Evolutionary conservation across 192 early-diverging fungal genomes (phyloP), one percentile per base, ranked within the genome.

Genomic region (Gaertneriomyces semiglobifer): DNA sequence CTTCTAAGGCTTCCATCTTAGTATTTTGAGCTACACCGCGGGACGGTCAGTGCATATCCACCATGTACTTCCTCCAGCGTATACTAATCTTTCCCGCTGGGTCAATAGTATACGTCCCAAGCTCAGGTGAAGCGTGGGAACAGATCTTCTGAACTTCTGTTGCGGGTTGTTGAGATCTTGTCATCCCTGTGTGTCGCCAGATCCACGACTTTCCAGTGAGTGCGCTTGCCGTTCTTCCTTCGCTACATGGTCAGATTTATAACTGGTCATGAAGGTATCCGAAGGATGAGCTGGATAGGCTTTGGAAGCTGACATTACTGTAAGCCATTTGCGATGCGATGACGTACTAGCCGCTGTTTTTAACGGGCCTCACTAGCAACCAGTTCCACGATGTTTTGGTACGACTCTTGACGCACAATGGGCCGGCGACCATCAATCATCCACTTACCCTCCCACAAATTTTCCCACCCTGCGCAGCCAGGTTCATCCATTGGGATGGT

Each of bases 21-120:
- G 77, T 83, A 98, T 73, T 92, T 97, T 85, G 97, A 99, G 76
- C 85, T 98, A 33, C 97, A 99, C 74, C 86, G 97, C 57, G 97
- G 97, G 58, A 98, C 94, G n/a, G 75, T 76, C 51, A 62, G 74
- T 25, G 14, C 5, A 3, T 38, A 58, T 58, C 5, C 16, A 38
- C 62, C 16, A 63, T 39, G 3, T 19, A n/a, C 53, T 58, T 63
- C 14, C 38, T 50, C 51, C 50, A 44, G 14, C 0, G 14, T 44
- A 18, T 40, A 61, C 39, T 7, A 20, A 57, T 16, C 39, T 46
- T 14, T 40, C 42, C 19, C 7, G 41, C 10, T 6, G 44, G 14
- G 19, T 18, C 1, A 60, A 46, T 44, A 79, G 53, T 98, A 97
- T 75, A 99, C 97, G 1, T 82, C 95, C 3, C 95, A 98, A 67